Conservation (phyloP, 176 grass and related monocot species). For the Bolboschoenus planiculmis region DNA sequence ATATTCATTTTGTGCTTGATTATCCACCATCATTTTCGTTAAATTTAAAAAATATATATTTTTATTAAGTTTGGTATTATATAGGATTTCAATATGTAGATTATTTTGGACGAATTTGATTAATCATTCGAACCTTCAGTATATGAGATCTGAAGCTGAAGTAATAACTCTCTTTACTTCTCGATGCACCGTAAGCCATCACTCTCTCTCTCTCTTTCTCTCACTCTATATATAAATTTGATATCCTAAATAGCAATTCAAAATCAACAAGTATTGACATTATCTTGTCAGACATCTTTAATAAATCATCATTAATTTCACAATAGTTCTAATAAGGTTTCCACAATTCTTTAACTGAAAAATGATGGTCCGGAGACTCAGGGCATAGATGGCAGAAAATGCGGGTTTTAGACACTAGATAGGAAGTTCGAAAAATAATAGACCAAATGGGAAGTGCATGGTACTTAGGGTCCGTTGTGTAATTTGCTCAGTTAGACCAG, state of each 20-base stretch:
- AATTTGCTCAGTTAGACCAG: neutral
- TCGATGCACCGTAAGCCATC: no score
- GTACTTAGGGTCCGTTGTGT: neutral
- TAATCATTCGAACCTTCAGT: no score
- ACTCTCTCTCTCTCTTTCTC: no score
- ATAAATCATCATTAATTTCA: neutral
- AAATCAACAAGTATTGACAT: neutral
- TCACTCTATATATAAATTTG: neutral
- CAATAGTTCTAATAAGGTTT: neutral
- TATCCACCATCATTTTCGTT: neutral
- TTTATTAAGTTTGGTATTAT: no score
- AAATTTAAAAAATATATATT: neutral
- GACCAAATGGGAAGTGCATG: neutral
- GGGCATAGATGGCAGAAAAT: neutral
- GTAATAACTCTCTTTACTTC: no score
- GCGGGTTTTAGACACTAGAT: neutral
- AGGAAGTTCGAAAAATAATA: neutral
- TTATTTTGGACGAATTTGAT: no score
- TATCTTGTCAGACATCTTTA: neutral
- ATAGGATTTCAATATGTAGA: no score
- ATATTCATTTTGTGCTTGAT: neutral
- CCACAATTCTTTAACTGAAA: neutral
- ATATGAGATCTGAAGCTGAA: no score
- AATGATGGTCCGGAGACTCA: neutral
- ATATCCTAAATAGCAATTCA: neutral